phyloP scores from a whole-genome alignment of 768 basidiomycete species.

The Leccinum boreale region DNA sequence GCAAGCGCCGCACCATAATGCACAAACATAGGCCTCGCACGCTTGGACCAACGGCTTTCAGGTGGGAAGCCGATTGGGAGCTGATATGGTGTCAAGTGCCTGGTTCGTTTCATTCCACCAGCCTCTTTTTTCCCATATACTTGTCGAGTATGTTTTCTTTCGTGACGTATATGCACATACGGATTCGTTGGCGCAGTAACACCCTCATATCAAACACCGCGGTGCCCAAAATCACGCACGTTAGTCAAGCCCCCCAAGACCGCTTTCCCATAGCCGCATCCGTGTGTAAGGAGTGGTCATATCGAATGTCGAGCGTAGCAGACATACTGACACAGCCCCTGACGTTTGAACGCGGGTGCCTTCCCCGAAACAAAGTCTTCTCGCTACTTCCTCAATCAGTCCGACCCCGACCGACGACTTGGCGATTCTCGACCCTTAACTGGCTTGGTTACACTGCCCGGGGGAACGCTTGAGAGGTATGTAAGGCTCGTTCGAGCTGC shows the following conservation, averaged over 20 bases:
- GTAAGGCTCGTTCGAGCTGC: not conserved
- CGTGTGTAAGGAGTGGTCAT: not conserved
- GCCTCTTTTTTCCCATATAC: slow-evolving; percentile 21
- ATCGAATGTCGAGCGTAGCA: not conserved
- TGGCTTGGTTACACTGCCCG: not conserved
- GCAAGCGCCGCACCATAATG: slow-evolving; percentile 52
- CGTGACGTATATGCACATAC: slow-evolving; percentile 7
- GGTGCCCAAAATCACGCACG: not conserved
- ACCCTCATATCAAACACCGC: not conserved
- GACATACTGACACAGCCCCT: slow-evolving; percentile 13
- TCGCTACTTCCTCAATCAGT: slow-evolving; percentile 20
- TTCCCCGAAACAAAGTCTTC: slow-evolving; percentile 17
- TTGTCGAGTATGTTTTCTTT: slow-evolving; percentile 8
- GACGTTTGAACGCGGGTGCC: slow-evolving; percentile 10
- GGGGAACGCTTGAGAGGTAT: not conserved
- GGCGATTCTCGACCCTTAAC: slow-evolving; percentile 1
- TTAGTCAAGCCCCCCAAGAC: not conserved
- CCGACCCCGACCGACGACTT: slow-evolving; percentile 11
- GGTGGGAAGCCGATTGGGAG: slow-evolving; percentile 84
- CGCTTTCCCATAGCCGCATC: slow-evolving; percentile 5
- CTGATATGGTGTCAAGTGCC: slow-evolving; percentile 51
- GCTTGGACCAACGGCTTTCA: slow-evolving; percentile 91
- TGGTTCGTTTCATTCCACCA: slow-evolving; percentile 10
- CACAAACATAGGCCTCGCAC: slow-evolving; percentile 96
- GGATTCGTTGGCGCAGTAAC: not conserved